These are phyloP conservation scores for Albizia julibrissin DNA, from an alignment of 306 rosid genomes.

Conservation along the genomic window DNA sequence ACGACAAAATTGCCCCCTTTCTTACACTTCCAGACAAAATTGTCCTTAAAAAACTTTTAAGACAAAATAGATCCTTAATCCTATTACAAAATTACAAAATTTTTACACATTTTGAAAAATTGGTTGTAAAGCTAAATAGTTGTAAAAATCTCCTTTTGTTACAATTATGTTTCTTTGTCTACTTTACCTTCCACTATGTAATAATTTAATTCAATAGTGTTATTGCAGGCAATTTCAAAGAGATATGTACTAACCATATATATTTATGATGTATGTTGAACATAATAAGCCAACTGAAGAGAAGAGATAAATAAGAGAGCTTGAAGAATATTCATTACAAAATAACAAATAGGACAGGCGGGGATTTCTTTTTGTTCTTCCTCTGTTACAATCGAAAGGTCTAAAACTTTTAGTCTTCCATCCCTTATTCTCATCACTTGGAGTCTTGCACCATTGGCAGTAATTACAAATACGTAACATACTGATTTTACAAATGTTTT, in stretches of 20 bases:
- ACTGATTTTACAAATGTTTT: neutral
- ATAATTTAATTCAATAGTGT: neutral
- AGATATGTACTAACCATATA: neutral
- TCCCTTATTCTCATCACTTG: neutral
- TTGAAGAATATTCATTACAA: neutral
- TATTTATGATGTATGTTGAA: neutral
- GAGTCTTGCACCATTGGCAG: neutral
- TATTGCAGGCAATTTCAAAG: neutral
- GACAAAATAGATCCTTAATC: too few relatives aligned
- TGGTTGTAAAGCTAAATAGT: too few relatives aligned
- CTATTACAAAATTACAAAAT: too few relatives aligned
- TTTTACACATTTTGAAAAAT: too few relatives aligned
- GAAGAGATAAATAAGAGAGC: neutral
- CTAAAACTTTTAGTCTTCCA: neutral
- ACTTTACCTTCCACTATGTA: neutral
- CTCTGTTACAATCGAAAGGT: too few relatives aligned
- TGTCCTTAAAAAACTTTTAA: fast-evolving
- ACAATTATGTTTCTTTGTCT: neutral
- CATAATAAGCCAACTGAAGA: neutral
- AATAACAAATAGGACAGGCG: too few relatives aligned
- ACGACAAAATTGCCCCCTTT: too few relatives aligned
- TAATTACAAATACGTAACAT: neutral
- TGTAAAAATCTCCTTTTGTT: too few relatives aligned
- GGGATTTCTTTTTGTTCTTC: too few relatives aligned
- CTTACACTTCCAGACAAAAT: too few relatives aligned